Base-by-base conservation (phyloP, 1,139 yeast species). In the Trichomonascaceae sp. region DNA sequence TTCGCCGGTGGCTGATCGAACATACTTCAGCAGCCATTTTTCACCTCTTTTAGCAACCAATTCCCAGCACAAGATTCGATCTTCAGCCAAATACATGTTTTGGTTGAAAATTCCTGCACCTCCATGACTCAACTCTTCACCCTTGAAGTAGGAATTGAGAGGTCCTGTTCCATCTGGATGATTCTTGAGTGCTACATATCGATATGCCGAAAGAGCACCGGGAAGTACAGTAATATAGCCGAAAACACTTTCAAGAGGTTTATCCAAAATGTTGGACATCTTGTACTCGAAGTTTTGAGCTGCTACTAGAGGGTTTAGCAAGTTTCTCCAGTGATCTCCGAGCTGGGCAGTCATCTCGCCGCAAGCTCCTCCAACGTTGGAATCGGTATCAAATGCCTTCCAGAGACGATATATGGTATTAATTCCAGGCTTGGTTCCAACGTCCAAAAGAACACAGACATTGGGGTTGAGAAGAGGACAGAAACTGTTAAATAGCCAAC, bases 351-450 rank as follows among this genome's bases (percentile, higher is more conserved):
- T 87, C 66, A 93, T 90, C 70, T 93, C 97, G 58, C 99, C 99
- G 17, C 97, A 96, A 0, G 96, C 98, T 61, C 98, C 99, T 0
- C 96, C 99, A 54, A 91, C 96, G 64, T 91, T 90, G 1, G 97
- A 89, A 68, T 93, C 97, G 63, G 85, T 80, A 68, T 93, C 98
- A 68, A 93, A 93, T 0, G 96, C 96, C 70, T 93, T 93, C 99
- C 99, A 93, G 58, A 93, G 75, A 62, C 90, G 93, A 66, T 93
- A 93, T 43, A 91, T 74, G 0, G 98, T 91, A 53, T 85, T 84
- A 50, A 80, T 80, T 60, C 87, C 89, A 17, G 97, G 95, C 64
- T 85, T 83, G 0, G 98, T 91, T 59, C 98, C 98, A 17, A 91
- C 97, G 74, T 91, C 98, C 50, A 91, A 77, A 56, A 91, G 72